Base-by-base conservation (phyloP, 2,329 filamentous ascomycete species). In the Alternaria sp. region DNA sequence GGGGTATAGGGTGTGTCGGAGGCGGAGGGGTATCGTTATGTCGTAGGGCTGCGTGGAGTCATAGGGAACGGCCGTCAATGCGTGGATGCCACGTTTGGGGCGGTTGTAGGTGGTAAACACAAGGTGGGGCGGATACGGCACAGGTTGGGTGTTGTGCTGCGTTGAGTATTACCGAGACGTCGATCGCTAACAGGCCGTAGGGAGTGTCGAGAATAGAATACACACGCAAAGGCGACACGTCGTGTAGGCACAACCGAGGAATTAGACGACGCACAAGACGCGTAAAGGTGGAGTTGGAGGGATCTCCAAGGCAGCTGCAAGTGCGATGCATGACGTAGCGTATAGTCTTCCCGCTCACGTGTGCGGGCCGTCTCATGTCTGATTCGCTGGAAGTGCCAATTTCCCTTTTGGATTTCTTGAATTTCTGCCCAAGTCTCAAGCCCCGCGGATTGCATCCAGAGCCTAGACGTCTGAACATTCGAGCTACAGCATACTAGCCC, bases 271-370 rank as follows among this genome's bases (percentile, higher is more conserved):
- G 62, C 70, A 67, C 67, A 69, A 67, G 63, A 69, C 58, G 52
- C 68, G 69, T 67, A 61, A 65, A 55, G 52, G 66, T 69, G 65
- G 65, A 61, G 65, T 54, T 57, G 19, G 54, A 69, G 66, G 50
- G 73, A 79, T 77, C 69, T 68, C 69, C 75, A 74, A 77, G 73
- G 75, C 72, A 78, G 71, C 67, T 68, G 67, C 71, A 71, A 54
- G 61, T 67, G 66, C 62, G 51, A 67, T 77, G 72, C 74, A 78
- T 79, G 77, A 79, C 77, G 77, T 79, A 74, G 67, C 58, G 61
- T 63, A 70, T 47, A 66, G 63, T 46, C 63, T 53, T 66, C 65
- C 57, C 65, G 62, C 65, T 72, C 70, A 73, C 68, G 67, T 73
- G 73, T 68, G 70, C 69, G 71, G 73, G 67, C 62, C 64, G 23